Conservation (phyloP, 2,329 filamentous ascomycete genomes). For the Teratosphaeria destructans region DNA sequence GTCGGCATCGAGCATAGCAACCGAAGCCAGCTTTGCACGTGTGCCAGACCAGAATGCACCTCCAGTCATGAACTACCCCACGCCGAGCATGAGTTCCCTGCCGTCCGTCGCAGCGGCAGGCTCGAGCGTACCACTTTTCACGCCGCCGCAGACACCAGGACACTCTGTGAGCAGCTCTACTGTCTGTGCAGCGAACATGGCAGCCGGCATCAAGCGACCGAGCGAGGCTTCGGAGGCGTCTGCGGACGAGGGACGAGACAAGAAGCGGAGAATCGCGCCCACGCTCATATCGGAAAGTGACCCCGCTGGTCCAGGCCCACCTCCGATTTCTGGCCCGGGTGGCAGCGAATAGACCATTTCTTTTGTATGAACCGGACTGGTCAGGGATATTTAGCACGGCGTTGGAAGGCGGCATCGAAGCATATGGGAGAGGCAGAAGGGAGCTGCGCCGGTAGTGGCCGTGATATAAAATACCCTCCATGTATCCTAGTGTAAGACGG, state of each 20-base stretch:
- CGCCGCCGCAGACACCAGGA: constrained; percentile 78
- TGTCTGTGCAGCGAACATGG: constrained; percentile 26
- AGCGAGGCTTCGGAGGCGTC: constrained; percentile 11
- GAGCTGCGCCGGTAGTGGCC: not conserved
- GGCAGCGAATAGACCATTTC: not conserved
- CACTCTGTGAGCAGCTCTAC: constrained; percentile 31
- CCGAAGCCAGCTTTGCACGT: constrained; percentile 40
- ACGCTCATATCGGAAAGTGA: constrained; percentile 14
- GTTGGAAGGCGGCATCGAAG: not conserved
- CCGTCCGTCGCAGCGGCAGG: constrained; percentile 28
- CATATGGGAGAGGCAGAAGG: not conserved
- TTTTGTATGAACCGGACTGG: not conserved
- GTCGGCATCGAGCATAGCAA: constrained; percentile 69
- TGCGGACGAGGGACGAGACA: constrained; percentile 28
- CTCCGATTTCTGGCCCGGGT: not conserved
- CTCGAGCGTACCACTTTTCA: constrained; percentile 61
- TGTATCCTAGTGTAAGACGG: not conserved
- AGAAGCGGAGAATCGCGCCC: constrained; percentile 37
- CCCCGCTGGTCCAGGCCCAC: not conserved
- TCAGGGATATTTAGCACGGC: not conserved
- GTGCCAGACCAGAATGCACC: constrained; percentile 35
- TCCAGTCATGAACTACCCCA: constrained; percentile 25
- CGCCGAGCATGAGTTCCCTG: constrained; percentile 22
- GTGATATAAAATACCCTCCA: not conserved
- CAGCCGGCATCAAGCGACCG: constrained; percentile 15